A percentile compares a stretch with the other conserved stretches of the same genome.
Evolutionary conservation across 2,329 filamentous ascomycete species (phyloP).

Genomic region (Neurospora sp.): DNA sequence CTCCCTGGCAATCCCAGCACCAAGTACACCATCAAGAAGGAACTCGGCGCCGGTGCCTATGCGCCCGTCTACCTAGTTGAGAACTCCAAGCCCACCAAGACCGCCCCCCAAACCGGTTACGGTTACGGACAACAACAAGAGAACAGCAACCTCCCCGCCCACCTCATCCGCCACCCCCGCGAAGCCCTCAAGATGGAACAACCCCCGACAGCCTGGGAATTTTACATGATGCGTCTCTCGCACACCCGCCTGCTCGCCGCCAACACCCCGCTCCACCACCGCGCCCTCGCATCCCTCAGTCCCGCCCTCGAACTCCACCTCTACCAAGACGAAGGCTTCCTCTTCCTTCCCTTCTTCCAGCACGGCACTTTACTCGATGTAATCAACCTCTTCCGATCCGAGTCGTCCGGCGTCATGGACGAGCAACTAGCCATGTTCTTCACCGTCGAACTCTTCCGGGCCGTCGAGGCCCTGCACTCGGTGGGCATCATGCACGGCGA

Average conservation of each 20-base stretch:
- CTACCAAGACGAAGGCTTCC: slow-evolving; percentile 80
- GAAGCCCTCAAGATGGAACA: slow-evolving; percentile 95
- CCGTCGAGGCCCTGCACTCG: slow-evolving; percentile 75
- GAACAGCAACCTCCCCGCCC: slow-evolving; percentile 30
- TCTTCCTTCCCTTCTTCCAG: slow-evolving; percentile 77
- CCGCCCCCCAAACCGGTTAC: slow-evolving; percentile 18
- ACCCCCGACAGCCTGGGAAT: slow-evolving; percentile 86
- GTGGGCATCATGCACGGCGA: slow-evolving; percentile 82
- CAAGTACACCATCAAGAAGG: slow-evolving; percentile 69
- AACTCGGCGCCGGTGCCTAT: slow-evolving; percentile 88
- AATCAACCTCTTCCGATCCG: slow-evolving; percentile 73
- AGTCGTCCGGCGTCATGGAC: slow-evolving; percentile 69
- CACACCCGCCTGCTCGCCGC: slow-evolving; percentile 62
- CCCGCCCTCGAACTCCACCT: slow-evolving; percentile 84
- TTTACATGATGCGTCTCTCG: slow-evolving; percentile 83
- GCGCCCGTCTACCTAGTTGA: slow-evolving; percentile 91
- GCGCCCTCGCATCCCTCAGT: slow-evolving; percentile 69
- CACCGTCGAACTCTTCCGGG: slow-evolving; percentile 80
- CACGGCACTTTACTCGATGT: slow-evolving; percentile 93
- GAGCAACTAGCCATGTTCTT: slow-evolving; percentile 94
- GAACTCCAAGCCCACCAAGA: slow-evolving; percentile 40
- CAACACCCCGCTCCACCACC: slow-evolving; percentile 33
- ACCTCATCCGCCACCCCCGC: slow-evolving; percentile 44
- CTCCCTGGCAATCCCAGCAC: slow-evolving; percentile 48
- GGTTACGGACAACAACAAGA: slow-evolving; percentile 36